These are phyloP conservation scores for Haematococcus lacustris DNA, from an alignment of 139 green algal genomes.

Conservation along the genomic window DNA sequence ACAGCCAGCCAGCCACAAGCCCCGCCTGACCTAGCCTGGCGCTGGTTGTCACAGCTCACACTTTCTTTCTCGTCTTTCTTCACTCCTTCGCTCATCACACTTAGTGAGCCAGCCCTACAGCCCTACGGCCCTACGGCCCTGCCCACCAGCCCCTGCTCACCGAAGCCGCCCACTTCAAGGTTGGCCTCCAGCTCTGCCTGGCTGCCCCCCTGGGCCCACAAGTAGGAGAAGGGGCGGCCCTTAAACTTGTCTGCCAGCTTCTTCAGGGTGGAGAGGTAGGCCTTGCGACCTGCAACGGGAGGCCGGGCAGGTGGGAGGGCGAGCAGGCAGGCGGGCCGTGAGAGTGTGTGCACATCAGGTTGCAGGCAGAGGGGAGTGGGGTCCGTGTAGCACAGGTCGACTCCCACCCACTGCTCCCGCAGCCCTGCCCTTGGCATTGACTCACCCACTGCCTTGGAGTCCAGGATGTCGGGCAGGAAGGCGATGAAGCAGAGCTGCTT, in stretches of 20 bases:
- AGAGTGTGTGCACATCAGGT: background rate
- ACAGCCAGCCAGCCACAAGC: too few relatives aligned
- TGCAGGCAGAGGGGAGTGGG: background rate
- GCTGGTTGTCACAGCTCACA: too few relatives aligned
- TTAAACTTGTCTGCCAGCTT: slow-evolving; percentile 63
- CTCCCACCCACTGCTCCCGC: background rate
- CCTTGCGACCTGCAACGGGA: slow-evolving; percentile 42
- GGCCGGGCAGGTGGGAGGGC: background rate
- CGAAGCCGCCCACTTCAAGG: slow-evolving; percentile 76
- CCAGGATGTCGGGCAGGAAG: slow-evolving; percentile 89
- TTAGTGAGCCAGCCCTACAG: too few relatives aligned
- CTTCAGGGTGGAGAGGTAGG: slow-evolving; percentile 58
- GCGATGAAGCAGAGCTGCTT: slow-evolving; percentile 78
- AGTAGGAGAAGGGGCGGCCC: slow-evolving; percentile 59
- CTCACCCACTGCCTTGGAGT: slow-evolving; percentile 50
- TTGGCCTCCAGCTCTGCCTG: slow-evolving; percentile 68
- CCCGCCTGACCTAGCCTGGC: too few relatives aligned
- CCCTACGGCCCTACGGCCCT: too few relatives aligned
- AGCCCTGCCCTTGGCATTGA: background rate
- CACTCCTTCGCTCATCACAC: too few relatives aligned
- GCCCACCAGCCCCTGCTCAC: slow-evolving; percentile 18
- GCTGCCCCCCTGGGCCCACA: slow-evolving; percentile 68
- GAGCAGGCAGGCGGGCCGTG: too few relatives aligned
- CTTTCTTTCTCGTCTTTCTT: too few relatives aligned
- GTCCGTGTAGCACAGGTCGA: background rate